A percentile compares a stretch with the other conserved stretches of the same genome.
phyloP scores from a whole-genome alignment of 768 basidiomycete species.

The Lactarius akahatsu region DNA sequence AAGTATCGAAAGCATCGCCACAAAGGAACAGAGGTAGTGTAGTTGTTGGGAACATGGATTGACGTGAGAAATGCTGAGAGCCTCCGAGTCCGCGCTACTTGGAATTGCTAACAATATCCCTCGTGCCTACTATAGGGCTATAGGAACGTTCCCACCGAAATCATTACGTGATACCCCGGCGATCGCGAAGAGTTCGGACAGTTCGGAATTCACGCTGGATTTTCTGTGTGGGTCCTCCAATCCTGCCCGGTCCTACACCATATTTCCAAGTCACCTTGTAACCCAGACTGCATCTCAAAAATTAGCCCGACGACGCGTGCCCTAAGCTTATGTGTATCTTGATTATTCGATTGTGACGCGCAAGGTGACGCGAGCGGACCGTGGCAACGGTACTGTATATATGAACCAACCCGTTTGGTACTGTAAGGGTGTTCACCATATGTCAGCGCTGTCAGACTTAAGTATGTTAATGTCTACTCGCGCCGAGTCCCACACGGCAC shows the following conservation, averaged over 20 bases:
- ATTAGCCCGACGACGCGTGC: background rate
- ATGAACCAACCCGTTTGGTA: background rate
- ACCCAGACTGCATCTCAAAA: background rate
- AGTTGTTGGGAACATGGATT: background rate
- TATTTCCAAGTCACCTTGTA: background rate
- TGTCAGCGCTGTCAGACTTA: too few relatives aligned
- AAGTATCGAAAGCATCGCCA: background rate
- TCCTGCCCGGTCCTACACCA: background rate
- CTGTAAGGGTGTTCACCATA: background rate
- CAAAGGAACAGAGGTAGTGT: background rate
- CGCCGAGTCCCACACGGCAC: too few relatives aligned
- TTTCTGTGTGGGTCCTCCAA: background rate
- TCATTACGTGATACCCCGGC: background rate
- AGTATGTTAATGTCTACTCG: too few relatives aligned
- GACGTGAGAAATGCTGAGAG: constrained; percentile 1
- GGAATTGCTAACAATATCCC: too few relatives aligned
- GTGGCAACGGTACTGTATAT: background rate
- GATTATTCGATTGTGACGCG: background rate
- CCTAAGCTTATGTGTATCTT: background rate
- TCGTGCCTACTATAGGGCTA: too few relatives aligned
- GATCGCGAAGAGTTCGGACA: background rate
- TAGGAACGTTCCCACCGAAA: too few relatives aligned
- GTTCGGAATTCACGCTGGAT: too few relatives aligned
- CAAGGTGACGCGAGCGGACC: background rate
- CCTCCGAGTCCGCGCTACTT: background rate